A percentile compares a stretch with the other conserved stretches of the same genome.
Evolutionary conservation across 2,329 filamentous ascomycete species (phyloP).

Genomic region (Stylonectria norvegica): DNA sequence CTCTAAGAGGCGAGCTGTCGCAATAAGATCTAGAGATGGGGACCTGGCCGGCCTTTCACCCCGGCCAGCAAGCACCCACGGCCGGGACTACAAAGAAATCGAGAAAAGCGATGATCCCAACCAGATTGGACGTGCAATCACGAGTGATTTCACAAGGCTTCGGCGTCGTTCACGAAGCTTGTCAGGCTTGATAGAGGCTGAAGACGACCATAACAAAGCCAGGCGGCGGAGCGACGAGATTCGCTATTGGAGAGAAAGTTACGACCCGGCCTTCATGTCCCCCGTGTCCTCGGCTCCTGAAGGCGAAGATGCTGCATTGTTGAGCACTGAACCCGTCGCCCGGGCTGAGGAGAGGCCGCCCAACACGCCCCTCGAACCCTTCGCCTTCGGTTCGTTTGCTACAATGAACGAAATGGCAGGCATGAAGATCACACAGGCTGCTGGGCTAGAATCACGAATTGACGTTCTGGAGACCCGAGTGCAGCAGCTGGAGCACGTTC

Average conservation of each 20-base stretch:
- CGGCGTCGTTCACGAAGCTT: slow-evolving; percentile 59
- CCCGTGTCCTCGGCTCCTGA: slow-evolving; percentile 49
- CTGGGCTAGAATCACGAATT: slow-evolving; percentile 52
- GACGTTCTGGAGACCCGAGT: slow-evolving; percentile 50
- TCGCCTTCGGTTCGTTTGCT: slow-evolving; percentile 50
- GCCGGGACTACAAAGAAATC: slow-evolving; percentile 41
- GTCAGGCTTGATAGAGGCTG: slow-evolving; percentile 48
- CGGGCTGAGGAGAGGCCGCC: slow-evolving; percentile 33
- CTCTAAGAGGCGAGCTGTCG: slow-evolving; percentile 31
- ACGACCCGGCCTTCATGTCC: slow-evolving; percentile 49
- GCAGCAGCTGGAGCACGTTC: slow-evolving; percentile 50
- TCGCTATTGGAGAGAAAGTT: slow-evolving; percentile 61
- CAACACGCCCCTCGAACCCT: slow-evolving; percentile 46
- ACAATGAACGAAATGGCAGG: slow-evolving; percentile 46
- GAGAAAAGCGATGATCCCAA: slow-evolving; percentile 42
- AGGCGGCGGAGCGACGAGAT: slow-evolving; percentile 62
- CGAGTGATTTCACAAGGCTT: slow-evolving; percentile 47
- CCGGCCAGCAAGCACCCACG: slow-evolving; percentile 59
- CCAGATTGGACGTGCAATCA: slow-evolving; percentile 62
- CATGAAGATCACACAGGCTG: slow-evolving; percentile 57
- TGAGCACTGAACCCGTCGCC: slow-evolving; percentile 31
- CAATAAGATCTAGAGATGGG: slow-evolving; percentile 30
- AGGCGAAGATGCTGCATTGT: slow-evolving; percentile 29
- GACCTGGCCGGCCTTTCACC: slow-evolving; percentile 56
- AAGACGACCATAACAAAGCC: slow-evolving; percentile 30